A percentile compares a stretch with the other conserved stretches of the same genome.
Evolutionary conservation across 192 early-diverging fungal genomes (phyloP).

Genomic region (Gryganskiella cystojenkinii): DNA sequence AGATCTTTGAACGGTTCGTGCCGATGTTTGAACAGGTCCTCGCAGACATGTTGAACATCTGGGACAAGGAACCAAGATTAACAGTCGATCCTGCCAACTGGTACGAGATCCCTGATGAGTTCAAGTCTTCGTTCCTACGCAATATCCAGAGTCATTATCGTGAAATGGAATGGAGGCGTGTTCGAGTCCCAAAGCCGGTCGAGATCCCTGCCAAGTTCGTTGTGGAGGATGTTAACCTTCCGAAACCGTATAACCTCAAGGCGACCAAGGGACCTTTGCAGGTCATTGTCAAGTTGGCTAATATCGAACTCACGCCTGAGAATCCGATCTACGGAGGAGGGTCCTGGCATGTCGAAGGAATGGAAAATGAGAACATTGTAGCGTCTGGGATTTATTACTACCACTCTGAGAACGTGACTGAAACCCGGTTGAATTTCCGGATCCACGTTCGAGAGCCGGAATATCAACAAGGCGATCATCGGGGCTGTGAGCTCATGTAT

Average conservation of each 20-base stretch:
- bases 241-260: not conserved
- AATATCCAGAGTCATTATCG: constrained; percentile 32
- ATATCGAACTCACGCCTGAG: constrained; percentile 73
- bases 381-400: constrained; percentile 83
- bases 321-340: constrained; percentile 64
- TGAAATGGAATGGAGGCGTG: constrained; percentile 27
- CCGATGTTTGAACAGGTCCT: constrained; percentile 72
- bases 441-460: constrained; percentile 54
- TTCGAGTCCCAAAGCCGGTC: constrained; percentile 25
- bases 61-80: not conserved
- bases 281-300: constrained; percentile 76
- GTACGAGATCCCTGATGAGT: constrained; percentile 7
- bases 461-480: constrained; percentile 39
- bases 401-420: constrained; percentile 73
- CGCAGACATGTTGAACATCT: constrained; percentile 16
- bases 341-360: constrained; percentile 79
- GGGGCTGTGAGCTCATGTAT: constrained; percentile 43
- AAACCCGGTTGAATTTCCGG: constrained; percentile 60
- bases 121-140: not conserved
- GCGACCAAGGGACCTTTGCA: no score
- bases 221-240: constrained; percentile 19
- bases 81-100: not conserved
- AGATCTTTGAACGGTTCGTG: constrained; percentile 64
- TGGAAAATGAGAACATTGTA: constrained; percentile 74
- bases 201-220: constrained; percentile 17